Evolutionary conservation across 169 alveolate genomes (phyloP).

Genomic region (Plasmodium falciparum): DNA sequence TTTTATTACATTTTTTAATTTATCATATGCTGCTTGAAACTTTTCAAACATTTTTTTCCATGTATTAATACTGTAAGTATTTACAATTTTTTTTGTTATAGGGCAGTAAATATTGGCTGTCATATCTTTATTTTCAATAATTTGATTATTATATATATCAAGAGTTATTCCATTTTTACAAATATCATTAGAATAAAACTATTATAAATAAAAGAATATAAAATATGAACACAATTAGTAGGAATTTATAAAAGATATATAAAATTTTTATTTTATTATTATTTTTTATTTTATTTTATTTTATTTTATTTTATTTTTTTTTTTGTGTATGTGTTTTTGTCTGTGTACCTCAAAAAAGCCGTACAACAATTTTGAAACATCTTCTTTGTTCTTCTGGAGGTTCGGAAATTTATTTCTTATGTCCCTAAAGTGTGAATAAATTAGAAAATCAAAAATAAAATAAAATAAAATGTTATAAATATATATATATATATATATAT

Average conservation of each 20-base stretch:
- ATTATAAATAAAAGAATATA: not conserved
- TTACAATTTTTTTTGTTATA: slow-evolving; percentile 65
- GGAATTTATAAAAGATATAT: not conserved
- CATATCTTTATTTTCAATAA: slow-evolving; percentile 71
- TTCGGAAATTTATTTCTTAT: slow-evolving; percentile 21
- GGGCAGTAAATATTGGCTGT: slow-evolving; percentile 72
- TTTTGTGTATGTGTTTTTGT: not conserved
- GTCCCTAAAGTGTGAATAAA: slow-evolving; percentile 34
- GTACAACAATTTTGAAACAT: slow-evolving; percentile 54
- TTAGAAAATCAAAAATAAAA: not conserved
- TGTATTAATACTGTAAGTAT: slow-evolving; percentile 68
- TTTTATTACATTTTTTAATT: slow-evolving; percentile 40
- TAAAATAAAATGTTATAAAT: not conserved
- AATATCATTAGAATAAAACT: slow-evolving; percentile 52
- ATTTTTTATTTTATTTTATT: slow-evolving; percentile 12
- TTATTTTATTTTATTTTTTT: not conserved
- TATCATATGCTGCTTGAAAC: slow-evolving; percentile 54
- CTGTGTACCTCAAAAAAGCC: slow-evolving; percentile 66
- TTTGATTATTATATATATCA: slow-evolving; percentile 67
- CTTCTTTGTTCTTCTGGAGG: slow-evolving; percentile 37
- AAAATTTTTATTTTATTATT: not conserved
- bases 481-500: not conserved
- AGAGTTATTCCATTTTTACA: slow-evolving; percentile 61
- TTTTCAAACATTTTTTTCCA: slow-evolving; percentile 67
- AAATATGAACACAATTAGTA: not conserved